These are phyloP conservation scores for Zygosaccharomyces siamensis DNA, from an alignment of 805 yeast genomes.

Conservation along the genomic window DNA sequence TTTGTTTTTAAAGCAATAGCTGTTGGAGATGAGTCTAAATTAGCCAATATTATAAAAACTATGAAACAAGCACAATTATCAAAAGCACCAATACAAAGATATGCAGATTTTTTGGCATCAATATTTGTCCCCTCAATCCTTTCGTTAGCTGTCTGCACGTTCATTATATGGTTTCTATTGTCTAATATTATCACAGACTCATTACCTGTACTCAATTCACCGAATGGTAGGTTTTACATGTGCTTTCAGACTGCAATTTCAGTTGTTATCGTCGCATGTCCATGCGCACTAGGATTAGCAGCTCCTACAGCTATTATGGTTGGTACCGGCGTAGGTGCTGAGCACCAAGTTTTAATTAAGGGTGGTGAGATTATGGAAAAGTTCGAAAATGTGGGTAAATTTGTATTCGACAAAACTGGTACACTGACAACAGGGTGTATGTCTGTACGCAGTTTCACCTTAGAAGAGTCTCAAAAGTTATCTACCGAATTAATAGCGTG, in stretches of 20 bases:
- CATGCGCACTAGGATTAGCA: conserved; percentile 95
- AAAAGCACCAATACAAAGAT: conserved; percentile 86
- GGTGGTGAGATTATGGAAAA: conserved; percentile 87
- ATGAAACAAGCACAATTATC: conserved; percentile 87
- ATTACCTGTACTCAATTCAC: conserved; percentile 45
- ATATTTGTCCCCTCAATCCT: conserved; percentile 78
- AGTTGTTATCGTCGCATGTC: conserved; percentile 96
- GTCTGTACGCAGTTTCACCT: conserved; percentile 43
- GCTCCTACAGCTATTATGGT: conserved; percentile 99
- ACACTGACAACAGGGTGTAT: conserved; percentile 85
- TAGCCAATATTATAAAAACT: conserved; percentile 78
- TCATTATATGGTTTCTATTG: conserved; percentile 52
- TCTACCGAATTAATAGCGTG: conserved; percentile 14
- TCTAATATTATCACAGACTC: conserved; percentile 36
- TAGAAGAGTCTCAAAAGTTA: conserved; percentile 12
- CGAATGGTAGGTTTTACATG: conserved; percentile 55
- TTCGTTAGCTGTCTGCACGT: conserved; percentile 56
- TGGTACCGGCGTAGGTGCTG: conserved; percentile 95
- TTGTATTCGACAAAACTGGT: conserved; percentile 93
- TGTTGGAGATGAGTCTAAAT: conserved; percentile 79
- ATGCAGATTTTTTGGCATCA: conserved; percentile 80
- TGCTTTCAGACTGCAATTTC: conserved; percentile 80
- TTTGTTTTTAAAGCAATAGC: conserved; percentile 62
- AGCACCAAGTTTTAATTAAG: conserved; percentile 82
- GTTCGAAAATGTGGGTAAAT: conserved; percentile 56